Conservation (phyloP, 2,329 filamentous ascomycete species). For the Camillea tinctor region DNA sequence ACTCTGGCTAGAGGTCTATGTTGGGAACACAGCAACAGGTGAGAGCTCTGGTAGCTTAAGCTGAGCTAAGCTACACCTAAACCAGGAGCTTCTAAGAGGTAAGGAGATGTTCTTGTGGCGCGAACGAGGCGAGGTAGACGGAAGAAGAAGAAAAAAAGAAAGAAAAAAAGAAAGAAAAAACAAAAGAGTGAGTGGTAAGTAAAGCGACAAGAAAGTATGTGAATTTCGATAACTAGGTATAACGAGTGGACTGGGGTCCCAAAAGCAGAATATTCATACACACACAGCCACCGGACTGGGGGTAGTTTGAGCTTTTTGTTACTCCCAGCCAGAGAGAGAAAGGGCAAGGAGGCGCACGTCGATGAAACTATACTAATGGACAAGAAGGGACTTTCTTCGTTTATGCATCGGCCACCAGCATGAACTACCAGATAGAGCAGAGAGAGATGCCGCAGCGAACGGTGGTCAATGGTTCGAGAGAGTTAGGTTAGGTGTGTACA, state of each 20-base stretch:
- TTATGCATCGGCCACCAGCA: slow-evolving; percentile 9
- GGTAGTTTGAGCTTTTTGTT: background rate
- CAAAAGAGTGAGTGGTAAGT: background rate
- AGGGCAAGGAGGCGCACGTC: slow-evolving; percentile 19
- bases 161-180: background rate
- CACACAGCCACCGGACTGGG: background rate
- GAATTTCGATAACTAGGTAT: background rate
- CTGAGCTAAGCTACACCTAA: too few relatives aligned
- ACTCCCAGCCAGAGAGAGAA: background rate
- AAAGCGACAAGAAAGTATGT: background rate
- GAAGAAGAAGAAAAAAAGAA: background rate
- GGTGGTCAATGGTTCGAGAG: too few relatives aligned
- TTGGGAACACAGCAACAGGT: background rate
- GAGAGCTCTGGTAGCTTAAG: background rate
- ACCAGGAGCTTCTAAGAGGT: too few relatives aligned
- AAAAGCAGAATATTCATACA: background rate
- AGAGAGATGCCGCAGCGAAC: background rate
- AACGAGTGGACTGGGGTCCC: background rate
- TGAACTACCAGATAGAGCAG: slow-evolving; percentile 10
- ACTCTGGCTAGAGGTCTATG: background rate
- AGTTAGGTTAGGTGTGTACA: background rate
- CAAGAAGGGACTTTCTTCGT: background rate
- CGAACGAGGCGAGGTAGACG: background rate
- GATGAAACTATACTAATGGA: slow-evolving; percentile 24
- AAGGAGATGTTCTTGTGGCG: too few relatives aligned